Conservation (phyloP, 306 rosid species). For the Gillenia trifoliata region DNA sequence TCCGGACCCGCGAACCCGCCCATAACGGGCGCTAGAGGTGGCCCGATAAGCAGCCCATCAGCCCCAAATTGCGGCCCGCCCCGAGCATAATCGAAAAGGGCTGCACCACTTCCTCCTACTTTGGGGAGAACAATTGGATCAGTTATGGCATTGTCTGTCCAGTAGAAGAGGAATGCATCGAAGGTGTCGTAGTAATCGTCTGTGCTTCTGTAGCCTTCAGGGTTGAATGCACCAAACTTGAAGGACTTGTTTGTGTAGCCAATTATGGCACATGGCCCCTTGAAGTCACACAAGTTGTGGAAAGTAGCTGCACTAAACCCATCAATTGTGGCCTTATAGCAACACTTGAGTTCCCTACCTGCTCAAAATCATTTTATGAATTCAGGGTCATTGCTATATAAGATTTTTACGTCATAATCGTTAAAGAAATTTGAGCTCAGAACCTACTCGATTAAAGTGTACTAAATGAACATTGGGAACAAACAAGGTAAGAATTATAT, state of each 20-base stretch:
- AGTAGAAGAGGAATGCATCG: slow-evolving; percentile 76
- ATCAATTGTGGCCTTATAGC: slow-evolving; percentile 74
- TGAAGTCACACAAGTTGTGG: slow-evolving; percentile 78
- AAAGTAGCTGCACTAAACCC: slow-evolving; percentile 76
- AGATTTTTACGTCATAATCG: too few relatives aligned
- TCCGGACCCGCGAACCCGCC: slow-evolving; percentile 53
- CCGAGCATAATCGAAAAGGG: slow-evolving; percentile 47
- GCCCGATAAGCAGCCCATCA: slow-evolving; percentile 67
- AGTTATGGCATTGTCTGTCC: slow-evolving; percentile 29
- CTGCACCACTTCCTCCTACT: slow-evolving; percentile 55
- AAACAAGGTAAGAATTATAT: background rate
- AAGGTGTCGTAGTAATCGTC: slow-evolving; percentile 83
- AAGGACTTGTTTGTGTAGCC: slow-evolving; percentile 76
- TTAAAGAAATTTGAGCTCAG: background rate
- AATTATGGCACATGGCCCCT: slow-evolving; percentile 85
- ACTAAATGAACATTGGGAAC: background rate
- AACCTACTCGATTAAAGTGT: too few relatives aligned
- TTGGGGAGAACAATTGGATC: slow-evolving; percentile 45
- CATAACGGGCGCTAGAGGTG: slow-evolving; percentile 50
- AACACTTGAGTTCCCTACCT: slow-evolving; percentile 87
- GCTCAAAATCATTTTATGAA: background rate
- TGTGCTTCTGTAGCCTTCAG: slow-evolving; percentile 95
- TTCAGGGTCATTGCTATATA: background rate
- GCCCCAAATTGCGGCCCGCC: slow-evolving; percentile 90
- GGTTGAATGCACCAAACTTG: slow-evolving; percentile 92